Percentiles rank a stretch among this genome's conserved stretches.
Conservation (phyloP, 2,329 filamentous ascomycete species). For the Simplicillium aogashimaense region DNA sequence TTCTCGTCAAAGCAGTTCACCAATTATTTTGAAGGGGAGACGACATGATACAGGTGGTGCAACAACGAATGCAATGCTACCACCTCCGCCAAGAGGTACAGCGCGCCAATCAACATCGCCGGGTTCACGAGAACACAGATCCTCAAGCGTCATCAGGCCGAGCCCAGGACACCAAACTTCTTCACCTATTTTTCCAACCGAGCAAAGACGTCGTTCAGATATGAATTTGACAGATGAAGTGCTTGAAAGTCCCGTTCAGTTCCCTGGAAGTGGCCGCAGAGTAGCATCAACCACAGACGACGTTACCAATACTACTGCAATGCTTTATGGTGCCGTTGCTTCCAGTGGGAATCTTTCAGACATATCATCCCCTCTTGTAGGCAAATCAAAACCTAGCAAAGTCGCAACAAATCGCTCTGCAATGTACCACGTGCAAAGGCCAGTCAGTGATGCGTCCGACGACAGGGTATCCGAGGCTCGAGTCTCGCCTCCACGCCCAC, state of each 20-base stretch:
- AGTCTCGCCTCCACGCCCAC: too few relatives aligned
- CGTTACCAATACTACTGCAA: slow-evolving; percentile 21
- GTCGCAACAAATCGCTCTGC: slow-evolving; percentile 6
- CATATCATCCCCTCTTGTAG: slow-evolving; percentile 30
- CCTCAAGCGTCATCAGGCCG: background rate
- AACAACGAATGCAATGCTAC: background rate
- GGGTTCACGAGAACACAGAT: background rate
- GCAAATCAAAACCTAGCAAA: slow-evolving; percentile 27
- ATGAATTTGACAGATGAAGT: slow-evolving; percentile 27
- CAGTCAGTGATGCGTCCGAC: slow-evolving; percentile 5
- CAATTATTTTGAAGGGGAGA: background rate
- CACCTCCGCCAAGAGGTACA: background rate
- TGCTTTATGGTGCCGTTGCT: slow-evolving; percentile 6
- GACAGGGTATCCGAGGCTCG: slow-evolving; percentile 11
- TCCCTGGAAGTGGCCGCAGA: slow-evolving; percentile 45
- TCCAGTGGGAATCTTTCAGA: slow-evolving; percentile 9
- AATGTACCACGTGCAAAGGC: background rate
- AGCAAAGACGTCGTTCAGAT: background rate
- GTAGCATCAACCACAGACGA: slow-evolving; percentile 32
- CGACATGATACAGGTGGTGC: too few relatives aligned
- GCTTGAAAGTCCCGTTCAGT: slow-evolving; percentile 41
- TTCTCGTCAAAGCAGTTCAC: background rate
- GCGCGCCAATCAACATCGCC: background rate
- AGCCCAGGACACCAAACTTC: background rate
- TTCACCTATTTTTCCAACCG: background rate